A percentile compares a stretch with the other conserved stretches of the same genome.
Conservation (phyloP, 176 grass and related monocot genomes). For the Dendrocalamus sinicus region DNA sequence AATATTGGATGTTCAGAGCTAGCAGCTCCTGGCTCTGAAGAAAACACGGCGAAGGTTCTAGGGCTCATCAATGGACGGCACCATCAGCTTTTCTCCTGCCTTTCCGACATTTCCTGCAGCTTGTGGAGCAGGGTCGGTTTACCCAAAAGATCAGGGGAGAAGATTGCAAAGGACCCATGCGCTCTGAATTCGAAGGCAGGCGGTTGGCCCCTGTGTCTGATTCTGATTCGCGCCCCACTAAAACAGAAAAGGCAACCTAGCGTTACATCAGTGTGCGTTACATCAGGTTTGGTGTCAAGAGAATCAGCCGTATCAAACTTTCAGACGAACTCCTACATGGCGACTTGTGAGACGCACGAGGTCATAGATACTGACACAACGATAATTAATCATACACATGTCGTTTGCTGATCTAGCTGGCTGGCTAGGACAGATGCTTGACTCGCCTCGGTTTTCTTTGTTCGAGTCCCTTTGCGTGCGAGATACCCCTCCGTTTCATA, state of each 20-base stretch:
- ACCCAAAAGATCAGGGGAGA: not conserved
- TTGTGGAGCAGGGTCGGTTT: not conserved
- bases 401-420: not conserved
- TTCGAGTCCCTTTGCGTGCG: not conserved
- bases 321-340: not conserved
- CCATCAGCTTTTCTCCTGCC: constrained; percentile 27
- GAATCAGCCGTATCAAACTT: not conserved
- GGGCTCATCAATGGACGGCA: not conserved
- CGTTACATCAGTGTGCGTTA: not conserved
- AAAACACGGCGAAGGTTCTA: not conserved
- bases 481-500: not conserved
- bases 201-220: not conserved
- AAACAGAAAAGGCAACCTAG: not conserved
- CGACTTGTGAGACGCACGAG: too few species aligned
- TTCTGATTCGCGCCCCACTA: not conserved
- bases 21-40: not conserved
- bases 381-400: not conserved
- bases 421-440: not conserved
- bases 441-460: not conserved
- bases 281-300: constrained; percentile 15
- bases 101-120: not conserved
- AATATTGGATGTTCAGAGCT: too few species aligned
- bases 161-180: not conserved
- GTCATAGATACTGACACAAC: not conserved
- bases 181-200: not conserved